A percentile compares a stretch with the other conserved stretches of the same genome.
phyloP scores from a whole-genome alignment of 768 basidiomycete species.

The Suillus occidentalis region DNA sequence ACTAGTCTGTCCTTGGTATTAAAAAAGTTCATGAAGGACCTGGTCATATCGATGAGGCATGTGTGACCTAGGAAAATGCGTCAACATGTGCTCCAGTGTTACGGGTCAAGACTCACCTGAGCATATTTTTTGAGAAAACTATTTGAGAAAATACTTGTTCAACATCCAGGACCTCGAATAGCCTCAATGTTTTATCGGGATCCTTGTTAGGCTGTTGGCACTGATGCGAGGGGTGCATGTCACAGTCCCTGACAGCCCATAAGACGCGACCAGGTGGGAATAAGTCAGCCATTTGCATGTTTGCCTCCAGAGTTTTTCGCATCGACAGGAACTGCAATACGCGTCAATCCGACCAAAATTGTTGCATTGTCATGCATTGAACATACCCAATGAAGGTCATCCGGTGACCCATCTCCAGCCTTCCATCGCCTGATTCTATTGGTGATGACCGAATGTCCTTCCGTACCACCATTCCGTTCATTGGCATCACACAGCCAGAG shows the following conservation, averaged over 20 bases:
- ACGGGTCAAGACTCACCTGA: conserved; percentile 50
- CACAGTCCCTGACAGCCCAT: conserved; percentile 76
- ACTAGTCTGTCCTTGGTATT: conserved; percentile 12
- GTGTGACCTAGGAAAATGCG: conserved; percentile 51
- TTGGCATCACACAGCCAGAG: conserved; percentile 81
- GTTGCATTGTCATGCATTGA: conserved; percentile 16
- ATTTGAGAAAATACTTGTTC: conserved; percentile 80
- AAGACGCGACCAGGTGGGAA: conserved; percentile 78
- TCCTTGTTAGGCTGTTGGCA: conserved; percentile 5
- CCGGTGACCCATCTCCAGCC: conserved; percentile 53
- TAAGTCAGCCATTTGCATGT: conserved; percentile 72
- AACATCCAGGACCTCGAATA: conserved; percentile 78
- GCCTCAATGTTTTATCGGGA: conserved; percentile 35
- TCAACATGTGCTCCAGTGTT: neutral
- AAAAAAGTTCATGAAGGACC: conserved; percentile 69
- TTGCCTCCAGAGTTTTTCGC: conserved; percentile 82
- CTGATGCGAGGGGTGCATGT: conserved; percentile 62
- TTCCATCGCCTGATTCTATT: conserved; percentile 59
- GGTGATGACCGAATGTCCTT: conserved; percentile 42
- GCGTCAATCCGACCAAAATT: conserved; percentile 50
- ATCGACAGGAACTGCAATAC: conserved; percentile 65
- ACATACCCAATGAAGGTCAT: conserved; percentile 54
- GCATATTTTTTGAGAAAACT: conserved; percentile 80
- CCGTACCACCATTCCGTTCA: conserved; percentile 35
- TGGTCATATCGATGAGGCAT: conserved; percentile 81